phyloP scores from a whole-genome alignment of 441 rosid genomes.

The Codiaeum variegatum region DNA sequence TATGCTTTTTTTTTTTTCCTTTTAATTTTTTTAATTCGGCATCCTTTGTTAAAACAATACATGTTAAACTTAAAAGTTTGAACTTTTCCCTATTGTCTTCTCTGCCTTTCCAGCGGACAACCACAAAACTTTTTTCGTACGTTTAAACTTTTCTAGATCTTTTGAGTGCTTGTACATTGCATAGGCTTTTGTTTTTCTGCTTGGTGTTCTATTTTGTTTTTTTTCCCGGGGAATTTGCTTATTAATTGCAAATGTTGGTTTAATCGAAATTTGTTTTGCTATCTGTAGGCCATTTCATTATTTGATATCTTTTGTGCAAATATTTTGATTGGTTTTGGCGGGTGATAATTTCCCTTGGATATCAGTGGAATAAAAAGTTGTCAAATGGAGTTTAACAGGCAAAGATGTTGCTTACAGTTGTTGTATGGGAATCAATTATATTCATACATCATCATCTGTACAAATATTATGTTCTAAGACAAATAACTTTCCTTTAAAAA shows the following conservation, averaged over 20 bases:
- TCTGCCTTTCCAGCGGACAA: not conserved
- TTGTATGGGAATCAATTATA: not conserved
- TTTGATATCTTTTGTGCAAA: not conserved
- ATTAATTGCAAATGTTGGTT: not conserved
- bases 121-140: not conserved
- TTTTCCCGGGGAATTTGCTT: not conserved
- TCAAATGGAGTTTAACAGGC: not conserved
- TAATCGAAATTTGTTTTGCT: not conserved
- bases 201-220: not conserved
- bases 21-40: constrained; percentile 8
- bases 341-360: not conserved
- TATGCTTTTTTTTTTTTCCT: not conserved
- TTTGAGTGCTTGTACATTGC: not conserved
- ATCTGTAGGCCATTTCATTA: not conserved
- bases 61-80: not conserved
- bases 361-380: not conserved
- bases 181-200: not conserved
- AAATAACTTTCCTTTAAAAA: not conserved
- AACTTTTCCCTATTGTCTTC: not conserved
- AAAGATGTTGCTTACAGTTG: not conserved
- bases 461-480: not conserved
- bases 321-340: not conserved
- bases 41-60: not conserved
- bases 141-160: constrained; percentile 15
- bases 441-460: not conserved